Evolutionary conservation across 2,329 filamentous ascomycete species (phyloP), one percentile per base, ranked within the genome.

Genomic region (Penicillium sp.): DNA sequence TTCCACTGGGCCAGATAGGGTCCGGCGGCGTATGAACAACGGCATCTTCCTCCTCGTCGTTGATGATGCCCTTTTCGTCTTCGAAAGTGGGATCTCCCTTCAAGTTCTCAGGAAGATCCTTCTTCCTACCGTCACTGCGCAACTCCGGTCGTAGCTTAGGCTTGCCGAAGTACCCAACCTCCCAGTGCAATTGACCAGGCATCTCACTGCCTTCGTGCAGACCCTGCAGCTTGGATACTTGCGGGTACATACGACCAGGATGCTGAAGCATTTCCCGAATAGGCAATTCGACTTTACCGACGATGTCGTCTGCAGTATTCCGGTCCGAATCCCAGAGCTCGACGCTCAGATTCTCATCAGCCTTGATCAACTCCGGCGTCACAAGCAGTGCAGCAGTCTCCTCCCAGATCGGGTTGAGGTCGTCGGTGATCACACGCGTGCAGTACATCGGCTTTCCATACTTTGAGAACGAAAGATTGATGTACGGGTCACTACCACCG

Each of bases 371-470:
- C 48, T 95, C 89, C 0, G 85, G 77, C 0, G 85, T 95, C 4
- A 98, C 85, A 11, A 95, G 70, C 12, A 96, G 72, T 1, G 86
- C 88, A 29, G 85, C 81, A 1, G 79, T 85, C 65, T 96, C 92
- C 55, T 92, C 85, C 71, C 93, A 96, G 3, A 95, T 74, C 0
- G 92, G 92, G 56, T 96, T 94, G 37, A 95, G 74, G 51, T 95
- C 84, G 56, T 96, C 90, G 35, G 90, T 87, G 47, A 96, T 95
- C 35, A 96, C 89, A 32, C 92, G 81, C 1, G 92, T 96, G 64
- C 89, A 95, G 65, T 95, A 96, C 77, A 95, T 93, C 1, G 90
- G 90, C 67, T 98, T 98, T 39, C 85, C 85, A 53, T 95, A 96
- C 63, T 96, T 95, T 55, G 86, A 93, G 71, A 93, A 96, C 27